These are phyloP conservation scores for Sarocladiaceae sp. DNA, from an alignment of 2,329 filamentous ascomycete species.

Conservation along the genomic window DNA sequence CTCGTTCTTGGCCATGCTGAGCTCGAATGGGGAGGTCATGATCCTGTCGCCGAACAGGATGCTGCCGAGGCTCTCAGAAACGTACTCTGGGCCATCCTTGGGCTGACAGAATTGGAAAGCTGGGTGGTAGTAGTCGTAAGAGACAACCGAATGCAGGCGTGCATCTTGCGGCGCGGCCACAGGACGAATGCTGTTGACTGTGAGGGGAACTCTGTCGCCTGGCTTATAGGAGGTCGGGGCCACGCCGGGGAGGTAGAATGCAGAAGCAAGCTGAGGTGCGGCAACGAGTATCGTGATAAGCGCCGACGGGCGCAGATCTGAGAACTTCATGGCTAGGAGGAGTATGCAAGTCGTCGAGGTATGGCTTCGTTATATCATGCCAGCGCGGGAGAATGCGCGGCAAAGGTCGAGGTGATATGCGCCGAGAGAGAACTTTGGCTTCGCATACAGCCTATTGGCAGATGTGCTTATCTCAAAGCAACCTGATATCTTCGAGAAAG, in stretches of 20 bases:
- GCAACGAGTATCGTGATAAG: slow-evolving; percentile 46
- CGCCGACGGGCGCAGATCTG: slow-evolving; percentile 42
- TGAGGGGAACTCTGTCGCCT: slow-evolving; percentile 76
- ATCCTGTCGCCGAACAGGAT: slow-evolving; percentile 97
- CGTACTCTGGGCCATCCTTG: slow-evolving; percentile 67
- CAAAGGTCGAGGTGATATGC: not conserved
- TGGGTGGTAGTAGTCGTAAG: slow-evolving; percentile 93
- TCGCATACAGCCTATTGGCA: not conserved
- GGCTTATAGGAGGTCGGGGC: slow-evolving; percentile 87
- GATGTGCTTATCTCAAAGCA: not conserved
- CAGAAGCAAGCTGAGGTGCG: slow-evolving; percentile 53
- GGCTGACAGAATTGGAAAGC: slow-evolving; percentile 87
- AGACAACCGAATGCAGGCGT: slow-evolving; percentile 85
- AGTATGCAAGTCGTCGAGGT: not conserved
- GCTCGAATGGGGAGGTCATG: slow-evolving; percentile 89
- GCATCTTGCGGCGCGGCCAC: slow-evolving; percentile 72
- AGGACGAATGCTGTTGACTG: slow-evolving; percentile 90
- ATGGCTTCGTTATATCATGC: slow-evolving; percentile 22
- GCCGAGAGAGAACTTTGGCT: not conserved
- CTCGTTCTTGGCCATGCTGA: slow-evolving; percentile 83
- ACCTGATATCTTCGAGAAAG: not conserved
- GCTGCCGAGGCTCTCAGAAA: slow-evolving; percentile 81
- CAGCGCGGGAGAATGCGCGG: slow-evolving; percentile 11
- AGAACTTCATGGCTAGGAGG: slow-evolving; percentile 38
- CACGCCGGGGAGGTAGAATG: slow-evolving; percentile 95